These are phyloP conservation scores for Circinella minor DNA, from an alignment of 371 early-diverging fungal species.

Conservation along the genomic window DNA sequence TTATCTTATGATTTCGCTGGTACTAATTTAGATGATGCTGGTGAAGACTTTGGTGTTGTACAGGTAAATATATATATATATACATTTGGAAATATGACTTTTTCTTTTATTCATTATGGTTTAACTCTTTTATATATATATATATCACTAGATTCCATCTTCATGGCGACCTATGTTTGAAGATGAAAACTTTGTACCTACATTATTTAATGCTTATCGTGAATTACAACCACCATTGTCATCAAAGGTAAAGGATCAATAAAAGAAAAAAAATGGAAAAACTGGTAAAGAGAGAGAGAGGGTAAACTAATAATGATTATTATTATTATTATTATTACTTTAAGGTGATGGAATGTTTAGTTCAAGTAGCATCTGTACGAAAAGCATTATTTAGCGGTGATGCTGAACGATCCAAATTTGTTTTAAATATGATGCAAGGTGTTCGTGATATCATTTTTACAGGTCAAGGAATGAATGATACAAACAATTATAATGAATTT, in stretches of 20 bases:
- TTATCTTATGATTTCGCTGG: slow-evolving; percentile 89
- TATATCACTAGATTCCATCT: slow-evolving; percentile 66
- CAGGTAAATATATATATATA: slow-evolving; percentile 48
- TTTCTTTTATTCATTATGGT: too few species aligned
- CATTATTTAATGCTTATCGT: slow-evolving; percentile 77
- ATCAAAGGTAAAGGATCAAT: slow-evolving; percentile 29
- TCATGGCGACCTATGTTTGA: slow-evolving; percentile 79
- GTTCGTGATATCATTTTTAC: slow-evolving; percentile 68
- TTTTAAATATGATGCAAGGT: slow-evolving; percentile 75
- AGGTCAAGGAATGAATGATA: slow-evolving; percentile 69
- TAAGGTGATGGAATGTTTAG: slow-evolving; percentile 83
- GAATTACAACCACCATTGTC: slow-evolving; percentile 59
- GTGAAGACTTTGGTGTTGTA: slow-evolving; percentile 81
- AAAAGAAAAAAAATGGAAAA: not conserved
- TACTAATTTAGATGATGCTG: slow-evolving; percentile 82
- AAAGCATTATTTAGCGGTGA: slow-evolving; percentile 82
- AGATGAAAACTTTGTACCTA: slow-evolving; percentile 66
- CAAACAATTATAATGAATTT: slow-evolving; percentile 85
- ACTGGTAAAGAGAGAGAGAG: not conserved
- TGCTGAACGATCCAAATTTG: slow-evolving; percentile 69
- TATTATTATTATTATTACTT: slow-evolving; percentile 7
- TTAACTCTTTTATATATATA: not conserved
- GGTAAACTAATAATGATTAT: too few species aligned
- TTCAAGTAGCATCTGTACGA: slow-evolving; percentile 79
- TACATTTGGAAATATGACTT: too few species aligned